Base-by-base conservation (phyloP, 805 yeast species). In the Diddensiella transvaalensis region DNA sequence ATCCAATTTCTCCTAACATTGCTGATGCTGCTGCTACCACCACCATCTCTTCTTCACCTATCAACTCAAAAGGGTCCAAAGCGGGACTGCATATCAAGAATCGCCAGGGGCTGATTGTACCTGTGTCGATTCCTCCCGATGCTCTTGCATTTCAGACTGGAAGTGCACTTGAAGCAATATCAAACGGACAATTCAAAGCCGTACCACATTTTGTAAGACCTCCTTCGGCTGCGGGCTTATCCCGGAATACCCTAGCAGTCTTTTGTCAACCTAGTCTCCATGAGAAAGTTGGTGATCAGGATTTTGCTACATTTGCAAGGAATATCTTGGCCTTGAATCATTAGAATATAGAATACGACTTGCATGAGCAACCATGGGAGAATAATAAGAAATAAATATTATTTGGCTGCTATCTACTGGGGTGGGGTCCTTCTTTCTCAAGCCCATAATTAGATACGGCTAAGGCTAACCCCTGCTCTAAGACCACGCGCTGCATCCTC, bases 81-180 rank as follows among this genome's bases (percentile, higher is more conserved):
- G 64, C 80, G 0, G 84, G 84, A 0, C 63, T 79, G 6, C 78
- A 74, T 52, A 78, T 80, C 43, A 68, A 69, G 21, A 68, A 72
- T 57, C 65, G 84, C 22, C 60, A 58, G 5, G 75, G 77, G 8
- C 60, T 66, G 2, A 59, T 69, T 4, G 75, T 74, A 17, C 73
- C 78, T 50, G 81, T 79, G n/a, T 59, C 63, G 22, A 79, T 80
- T 29, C 84, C 85, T 0, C 52, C 57, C 3, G 77, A 79, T 51
- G 76, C 81, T 55, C 57, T 80, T 21, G 84, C 83, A 1, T 80
- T 80, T 60, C 84, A 80, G 57, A 77, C 82, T 1, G 85, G 85
- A 1, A 68, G 77, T 4, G 77, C 83, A 1, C 63, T 80, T 23
- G 74, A 78, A 55, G 77, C 72, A 42, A 72, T 79, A 15, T 73